phyloP scores from a whole-genome alignment of 257 asterid species.

The Coffea canephora region DNA sequence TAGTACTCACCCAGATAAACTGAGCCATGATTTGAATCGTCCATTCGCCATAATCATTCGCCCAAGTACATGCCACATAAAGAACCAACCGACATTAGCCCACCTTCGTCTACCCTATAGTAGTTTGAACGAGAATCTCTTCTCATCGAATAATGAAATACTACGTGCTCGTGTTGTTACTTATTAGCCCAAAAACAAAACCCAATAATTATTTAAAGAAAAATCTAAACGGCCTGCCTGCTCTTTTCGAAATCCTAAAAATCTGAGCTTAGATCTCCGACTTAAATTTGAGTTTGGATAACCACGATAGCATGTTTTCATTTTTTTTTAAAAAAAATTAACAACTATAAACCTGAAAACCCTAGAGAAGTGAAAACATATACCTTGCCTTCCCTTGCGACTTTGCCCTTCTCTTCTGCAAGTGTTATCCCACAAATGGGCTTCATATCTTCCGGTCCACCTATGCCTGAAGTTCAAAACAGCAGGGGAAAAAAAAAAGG shows the following conservation, averaged over 20 bases:
- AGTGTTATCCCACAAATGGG: constrained; percentile 88
- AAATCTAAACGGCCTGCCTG: not conserved
- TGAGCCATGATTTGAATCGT: constrained; percentile 44
- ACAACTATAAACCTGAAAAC: constrained; percentile 1
- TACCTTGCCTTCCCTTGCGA: constrained; percentile 93
- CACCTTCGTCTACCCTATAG: not conserved
- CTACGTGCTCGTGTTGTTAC: too few species aligned
- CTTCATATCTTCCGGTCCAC: constrained; percentile 92
- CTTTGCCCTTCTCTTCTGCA: constrained; percentile 96
- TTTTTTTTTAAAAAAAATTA: too few species aligned
- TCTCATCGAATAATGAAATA: not conserved
- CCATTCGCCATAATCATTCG: constrained; percentile 44
- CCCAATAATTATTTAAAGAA: too few species aligned
- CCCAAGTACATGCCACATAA: constrained; percentile 43
- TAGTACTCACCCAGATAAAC: constrained; percentile 80
- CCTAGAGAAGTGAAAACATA: constrained; percentile 18
- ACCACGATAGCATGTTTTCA: not conserved
- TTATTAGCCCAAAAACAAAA: too few species aligned
- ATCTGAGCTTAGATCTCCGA: not conserved
- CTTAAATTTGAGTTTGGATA: not conserved
- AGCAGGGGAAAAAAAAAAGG: not conserved
- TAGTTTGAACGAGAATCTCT: not conserved
- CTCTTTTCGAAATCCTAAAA: not conserved
- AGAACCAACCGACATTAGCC: constrained; percentile 35
- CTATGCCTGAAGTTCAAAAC: constrained; percentile 46